Evolutionary conservation across 2,329 filamentous ascomycete species (phyloP), one percentile per base, ranked within the genome.

Genomic region (Clarireedia hainanense): DNA sequence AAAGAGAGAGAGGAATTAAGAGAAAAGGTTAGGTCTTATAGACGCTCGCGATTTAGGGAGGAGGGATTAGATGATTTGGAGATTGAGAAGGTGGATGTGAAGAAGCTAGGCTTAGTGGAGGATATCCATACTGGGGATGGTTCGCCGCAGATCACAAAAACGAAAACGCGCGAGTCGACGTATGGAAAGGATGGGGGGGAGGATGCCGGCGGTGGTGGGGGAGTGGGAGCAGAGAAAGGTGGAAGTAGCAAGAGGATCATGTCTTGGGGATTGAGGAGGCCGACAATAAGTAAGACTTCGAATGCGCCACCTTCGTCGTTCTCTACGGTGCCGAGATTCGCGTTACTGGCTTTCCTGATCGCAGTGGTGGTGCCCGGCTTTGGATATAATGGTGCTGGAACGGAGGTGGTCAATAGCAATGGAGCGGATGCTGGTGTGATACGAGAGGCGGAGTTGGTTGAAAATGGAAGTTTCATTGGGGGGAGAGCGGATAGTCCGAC

Each of bases 361-460:
- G 76, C 76, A 36, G 66, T 80, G 50, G 68, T 80, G 50, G 65
- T 80, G 39, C 77, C 79, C 5, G 70, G 73, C 5, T 76, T 74
- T 63, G 70, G 73, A 34, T 63, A 64, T 53, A 50, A 27, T 9
- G 55, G 43, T 61, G 72, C 68, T 57, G 74, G 73, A 12, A 67
- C 72, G 71, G 37, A 69, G n/a, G 71, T 70, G 37, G 63, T 73
- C 50, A 71, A 71, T 37, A 64, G 72, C n/a, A 71, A 65, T 24
- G 74, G 75, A 30, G 78, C 73, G 48, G 74, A 75, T 56, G 78
- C 78, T 3, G 75, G 75, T n/a, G 68, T 76, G 15, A 73, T 78
- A 27, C 63, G 50, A 58, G 58, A 5, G 64, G 68, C 48, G 51
- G 68, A 59, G 64, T 61, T 68, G 27, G 62, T 70, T 5, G 65